Percentiles rank a stretch among this genome's conserved stretches.
phyloP scores from a whole-genome alignment of 1,284 basidiomycete species.

The Uromyces viciae-fabae region DNA sequence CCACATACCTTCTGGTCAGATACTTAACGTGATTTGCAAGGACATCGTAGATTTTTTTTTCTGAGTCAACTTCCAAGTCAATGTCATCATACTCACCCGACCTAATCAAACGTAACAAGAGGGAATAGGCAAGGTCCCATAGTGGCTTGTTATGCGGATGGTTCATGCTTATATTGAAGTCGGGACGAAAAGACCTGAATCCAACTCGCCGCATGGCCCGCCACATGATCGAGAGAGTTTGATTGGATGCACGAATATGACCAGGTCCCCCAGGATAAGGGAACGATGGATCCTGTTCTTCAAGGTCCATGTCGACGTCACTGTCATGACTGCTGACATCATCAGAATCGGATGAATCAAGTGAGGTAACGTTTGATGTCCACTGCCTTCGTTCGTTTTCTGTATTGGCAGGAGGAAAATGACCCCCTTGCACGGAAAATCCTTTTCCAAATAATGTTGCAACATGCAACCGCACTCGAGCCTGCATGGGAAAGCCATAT shows the following conservation, averaged over 20 bases:
- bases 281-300: not conserved
- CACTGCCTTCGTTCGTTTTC: not conserved
- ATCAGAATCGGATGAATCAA: no score
- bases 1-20: not conserved
- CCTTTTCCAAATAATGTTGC: not conserved
- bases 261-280: conserved; percentile 23
- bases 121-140: conserved; percentile 12
- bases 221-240: conserved; percentile 8
- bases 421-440: not conserved
- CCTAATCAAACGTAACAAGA: not conserved
- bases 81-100: not conserved
- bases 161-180: not conserved
- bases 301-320: not conserved
- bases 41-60: not conserved
- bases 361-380: not conserved
- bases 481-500: not conserved
- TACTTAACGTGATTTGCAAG: not conserved
- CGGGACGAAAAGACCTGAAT: not conserved
- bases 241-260: not conserved
- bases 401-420: not conserved
- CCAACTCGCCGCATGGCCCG: not conserved
- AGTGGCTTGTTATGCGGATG: not conserved
- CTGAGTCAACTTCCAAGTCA: conserved; percentile 1
- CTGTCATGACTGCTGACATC: not conserved
- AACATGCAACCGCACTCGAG: not conserved